These are phyloP conservation scores for Asterophora lycoperdoides DNA, from an alignment of 768 basidiomycete species.

Conservation along the genomic window DNA sequence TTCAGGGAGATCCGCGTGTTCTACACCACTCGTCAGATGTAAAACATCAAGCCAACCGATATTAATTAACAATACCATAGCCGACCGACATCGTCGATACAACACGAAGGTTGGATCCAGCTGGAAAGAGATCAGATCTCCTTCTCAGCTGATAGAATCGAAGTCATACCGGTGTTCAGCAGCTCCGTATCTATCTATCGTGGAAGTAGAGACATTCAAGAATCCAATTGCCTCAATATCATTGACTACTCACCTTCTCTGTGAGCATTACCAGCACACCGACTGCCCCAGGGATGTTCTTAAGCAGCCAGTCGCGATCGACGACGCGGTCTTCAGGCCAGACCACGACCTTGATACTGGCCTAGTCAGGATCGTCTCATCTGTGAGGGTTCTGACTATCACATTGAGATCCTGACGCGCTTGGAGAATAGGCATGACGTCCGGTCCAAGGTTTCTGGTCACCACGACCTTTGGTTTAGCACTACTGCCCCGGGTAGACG, in stretches of 20 bases:
- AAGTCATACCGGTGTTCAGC: slow-evolving; percentile 47
- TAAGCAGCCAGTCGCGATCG: slow-evolving; percentile 66
- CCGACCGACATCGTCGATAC: slow-evolving; percentile 94
- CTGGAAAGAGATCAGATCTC: slow-evolving; percentile 27
- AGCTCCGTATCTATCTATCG: slow-evolving; percentile 70
- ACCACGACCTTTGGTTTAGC: slow-evolving; percentile 45
- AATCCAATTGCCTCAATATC: too few relatives aligned
- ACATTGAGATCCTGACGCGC: slow-evolving; percentile 54
- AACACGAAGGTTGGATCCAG: slow-evolving; percentile 71
- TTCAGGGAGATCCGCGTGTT: slow-evolving; percentile 71
- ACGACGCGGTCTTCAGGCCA: slow-evolving; percentile 53
- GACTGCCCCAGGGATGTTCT: slow-evolving; percentile 61
- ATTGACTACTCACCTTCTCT: slow-evolving; percentile 52
- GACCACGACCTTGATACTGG: slow-evolving; percentile 12
- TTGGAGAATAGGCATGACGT: slow-evolving; percentile 55
- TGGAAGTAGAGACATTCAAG: neutral
- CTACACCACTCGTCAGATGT: slow-evolving; percentile 32
- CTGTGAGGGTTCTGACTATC: slow-evolving; percentile 8
- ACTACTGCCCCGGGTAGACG: neutral
- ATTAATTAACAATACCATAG: slow-evolving; percentile 48
- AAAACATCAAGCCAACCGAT: neutral
- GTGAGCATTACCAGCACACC: slow-evolving; percentile 64
- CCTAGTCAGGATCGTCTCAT: slow-evolving; percentile 11
- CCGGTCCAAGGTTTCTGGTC: slow-evolving; percentile 55
- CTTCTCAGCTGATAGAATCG: too few relatives aligned